Evolutionary conservation across 202 grass and related monocot species (phyloP).

Genomic region (Bolboschoenoplectus hybrid): DNA sequence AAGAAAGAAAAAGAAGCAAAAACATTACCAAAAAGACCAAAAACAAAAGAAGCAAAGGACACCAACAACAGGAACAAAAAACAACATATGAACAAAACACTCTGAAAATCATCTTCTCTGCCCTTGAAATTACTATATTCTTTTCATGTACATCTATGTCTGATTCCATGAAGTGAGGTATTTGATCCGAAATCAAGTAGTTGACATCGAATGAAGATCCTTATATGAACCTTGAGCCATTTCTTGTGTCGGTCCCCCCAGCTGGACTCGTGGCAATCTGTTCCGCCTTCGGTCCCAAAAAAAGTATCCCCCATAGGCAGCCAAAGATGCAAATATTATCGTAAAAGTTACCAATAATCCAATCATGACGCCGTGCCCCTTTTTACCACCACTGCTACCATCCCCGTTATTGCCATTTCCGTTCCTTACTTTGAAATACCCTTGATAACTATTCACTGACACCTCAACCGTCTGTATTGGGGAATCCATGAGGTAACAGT

Average conservation of each 20-base stretch:
- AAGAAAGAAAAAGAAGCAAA: not conserved
- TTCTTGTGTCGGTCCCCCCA: conserved; percentile 33
- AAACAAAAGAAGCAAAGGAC: not conserved
- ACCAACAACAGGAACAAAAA: not conserved
- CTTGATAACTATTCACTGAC: conserved; percentile 56
- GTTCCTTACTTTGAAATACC: conserved; percentile 76
- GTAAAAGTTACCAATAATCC: conserved; percentile 43
- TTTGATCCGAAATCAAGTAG: not conserved
- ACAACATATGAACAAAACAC: conserved; percentile 29
- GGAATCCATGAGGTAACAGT: conserved; percentile 71
- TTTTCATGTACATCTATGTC: conserved; percentile 28
- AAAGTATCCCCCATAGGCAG: conserved; percentile 27
- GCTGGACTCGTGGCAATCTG: conserved; percentile 21
- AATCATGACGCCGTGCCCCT: conserved; percentile 24
- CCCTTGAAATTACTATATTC: conserved; percentile 19
- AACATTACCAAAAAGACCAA: not conserved
- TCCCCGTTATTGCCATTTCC: not conserved
- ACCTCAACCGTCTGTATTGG: conserved; percentile 59
- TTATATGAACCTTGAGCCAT: conserved; percentile 11
- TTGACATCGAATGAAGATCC: not conserved
- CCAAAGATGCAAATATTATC: conserved; percentile 34
- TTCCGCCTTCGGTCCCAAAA: conserved; percentile 29
- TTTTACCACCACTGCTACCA: conserved; percentile 18
- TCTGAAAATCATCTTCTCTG: conserved; percentile 12
- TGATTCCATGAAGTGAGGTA: not conserved